Percentiles rank a stretch among this genome's conserved stretches.
Evolutionary conservation across 257 asterid species (phyloP).

Genomic region (Solanum tarapatanum): DNA sequence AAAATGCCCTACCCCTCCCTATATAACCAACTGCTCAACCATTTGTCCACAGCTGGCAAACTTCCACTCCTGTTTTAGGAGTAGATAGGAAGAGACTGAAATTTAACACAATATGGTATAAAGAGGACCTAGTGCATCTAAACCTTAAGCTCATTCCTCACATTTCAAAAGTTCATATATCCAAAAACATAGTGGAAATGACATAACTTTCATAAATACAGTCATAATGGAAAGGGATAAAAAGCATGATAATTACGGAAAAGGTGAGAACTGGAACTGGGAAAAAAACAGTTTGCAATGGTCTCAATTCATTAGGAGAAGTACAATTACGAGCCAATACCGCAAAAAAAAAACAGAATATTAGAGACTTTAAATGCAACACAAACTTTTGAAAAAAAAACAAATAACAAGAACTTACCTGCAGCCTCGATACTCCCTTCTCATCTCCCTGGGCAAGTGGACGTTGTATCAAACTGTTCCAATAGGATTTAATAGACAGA

Average conservation of each 20-base stretch:
- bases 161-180: neutral
- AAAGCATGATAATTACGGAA: neutral
- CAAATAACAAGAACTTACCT: constrained; percentile 26
- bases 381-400: neutral
- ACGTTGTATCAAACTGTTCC: constrained; percentile 63
- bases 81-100: neutral
- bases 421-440: constrained; percentile 64
- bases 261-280: neutral
- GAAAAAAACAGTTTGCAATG: neutral
- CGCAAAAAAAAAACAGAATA: neutral
- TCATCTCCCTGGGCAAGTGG: constrained; percentile 67
- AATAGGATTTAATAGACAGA: constrained; percentile 50
- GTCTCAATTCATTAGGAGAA: neutral
- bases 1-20: neutral
- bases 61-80: neutral
- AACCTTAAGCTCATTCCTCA: neutral
- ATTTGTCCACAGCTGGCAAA: neutral
- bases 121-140: neutral
- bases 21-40: neutral
- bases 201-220: neutral
- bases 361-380: neutral
- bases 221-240: neutral
- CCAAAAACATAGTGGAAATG: neutral
- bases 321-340: neutral
- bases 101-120: neutral